phyloP scores from a whole-genome alignment of 768 basidiomycete species.

The Mycena kentingensis region DNA sequence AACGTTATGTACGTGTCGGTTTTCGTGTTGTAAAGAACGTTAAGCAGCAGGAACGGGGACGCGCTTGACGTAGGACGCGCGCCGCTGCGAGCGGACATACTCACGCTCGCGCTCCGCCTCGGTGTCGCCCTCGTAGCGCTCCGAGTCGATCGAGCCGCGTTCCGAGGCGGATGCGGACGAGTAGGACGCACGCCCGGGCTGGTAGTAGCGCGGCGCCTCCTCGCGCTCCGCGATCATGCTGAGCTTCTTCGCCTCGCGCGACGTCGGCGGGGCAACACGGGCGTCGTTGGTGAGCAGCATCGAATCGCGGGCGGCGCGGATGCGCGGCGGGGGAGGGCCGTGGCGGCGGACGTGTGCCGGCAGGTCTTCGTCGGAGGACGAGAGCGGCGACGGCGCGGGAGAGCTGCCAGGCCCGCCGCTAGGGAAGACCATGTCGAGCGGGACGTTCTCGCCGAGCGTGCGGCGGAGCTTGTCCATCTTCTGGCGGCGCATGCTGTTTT shows the following conservation, averaged over 20 bases:
- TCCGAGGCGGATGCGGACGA: constrained; percentile 1
- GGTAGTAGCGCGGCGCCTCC: constrained; percentile 1
- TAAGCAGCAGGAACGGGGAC: too few relatives aligned
- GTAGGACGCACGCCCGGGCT: too few relatives aligned
- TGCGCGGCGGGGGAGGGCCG: constrained; percentile 9
- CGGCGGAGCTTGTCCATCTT: constrained; percentile 68
- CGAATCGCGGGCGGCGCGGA: constrained; percentile 20
- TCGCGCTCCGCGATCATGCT: constrained; percentile 21
- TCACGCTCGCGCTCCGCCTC: too few relatives aligned
- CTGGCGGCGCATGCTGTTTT: constrained; percentile 43
- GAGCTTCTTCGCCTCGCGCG: constrained; percentile 17
- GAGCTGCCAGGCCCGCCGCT: constrained; percentile 12
- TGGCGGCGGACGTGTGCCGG: neutral
- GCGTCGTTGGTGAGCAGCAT: constrained; percentile 2
- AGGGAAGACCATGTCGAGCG: constrained; percentile 62
- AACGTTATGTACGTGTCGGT: too few relatives aligned
- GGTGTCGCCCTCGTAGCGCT: constrained; percentile 17
- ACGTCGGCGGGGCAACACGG: constrained; percentile 7
- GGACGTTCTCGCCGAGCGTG: constrained; percentile 65
- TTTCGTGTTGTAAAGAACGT: too few relatives aligned
- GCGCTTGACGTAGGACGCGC: too few relatives aligned
- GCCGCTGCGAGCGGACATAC: too few relatives aligned
- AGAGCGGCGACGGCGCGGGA: neutral
- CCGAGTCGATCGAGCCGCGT: constrained; percentile 14
- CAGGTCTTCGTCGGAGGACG: constrained; percentile 12